Base-by-base conservation (phyloP, 139 green algal species). In the Chlorella sp. region DNA sequence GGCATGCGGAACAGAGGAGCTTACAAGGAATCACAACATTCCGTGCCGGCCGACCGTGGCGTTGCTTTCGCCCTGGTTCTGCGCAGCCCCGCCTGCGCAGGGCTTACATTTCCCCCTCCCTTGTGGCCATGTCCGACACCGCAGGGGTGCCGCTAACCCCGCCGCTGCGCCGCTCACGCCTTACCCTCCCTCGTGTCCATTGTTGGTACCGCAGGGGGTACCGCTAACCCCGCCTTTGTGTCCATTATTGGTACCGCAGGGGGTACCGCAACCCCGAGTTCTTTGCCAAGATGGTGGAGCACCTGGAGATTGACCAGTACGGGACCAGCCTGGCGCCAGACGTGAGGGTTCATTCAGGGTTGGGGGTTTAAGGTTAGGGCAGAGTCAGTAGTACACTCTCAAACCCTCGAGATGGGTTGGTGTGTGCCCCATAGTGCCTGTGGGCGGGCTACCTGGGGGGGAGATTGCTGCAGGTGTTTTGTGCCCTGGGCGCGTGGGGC, bases 211-310 rank as follows among this genome's bases (percentile, higher is more conserved):
- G n/a, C n/a, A n/a, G n/a, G n/a, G n/a, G n/a, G n/a, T 57, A 9
- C 48, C 48, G 48, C 48, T 57, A 5, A 57, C 48, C 48, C 48
- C 48, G 9, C 48, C 48, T 9, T 57, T 9, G 48, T 57, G 48
- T 9, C 9, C 9, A 16, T 9, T 5, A 9, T 57, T 9, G 7
- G 48, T 57, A 57, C 48, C 48, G 61, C 80, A 91, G 85, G 48
- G 79, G 79, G 15, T 97, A 96, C 82, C 88, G 93, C 48, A 97
- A 97, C 90, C 96, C 96, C 3, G 88, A 95, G 80, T 97, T 97
- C 69, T 91, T 97, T 84, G 81, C 93, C 26, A 95, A 97, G 87
- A 96, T 95, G 90, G 95, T 97, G 53, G 91, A 94, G 81, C 88
- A 94, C 81, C 93, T 91, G 34, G 86, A 92, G 34, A 93, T 97